Evolutionary conservation across 306 rosid genomes (phyloP).

Genomic region (Citrullus amarus): DNA sequence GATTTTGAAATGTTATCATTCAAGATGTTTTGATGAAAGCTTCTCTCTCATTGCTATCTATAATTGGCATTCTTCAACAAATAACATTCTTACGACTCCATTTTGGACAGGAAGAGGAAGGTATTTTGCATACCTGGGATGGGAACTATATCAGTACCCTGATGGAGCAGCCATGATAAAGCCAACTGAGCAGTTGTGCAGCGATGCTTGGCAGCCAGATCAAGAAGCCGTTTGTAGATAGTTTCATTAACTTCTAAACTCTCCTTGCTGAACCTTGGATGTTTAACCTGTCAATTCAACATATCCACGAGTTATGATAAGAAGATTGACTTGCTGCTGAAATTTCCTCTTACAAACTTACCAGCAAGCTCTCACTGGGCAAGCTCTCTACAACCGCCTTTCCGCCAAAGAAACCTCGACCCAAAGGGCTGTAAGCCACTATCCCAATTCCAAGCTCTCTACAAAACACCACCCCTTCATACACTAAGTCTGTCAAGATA

Average conservation of each 20-base stretch:
- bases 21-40: not conserved
- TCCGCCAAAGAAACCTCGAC: conserved; percentile 68
- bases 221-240: conserved; percentile 28
- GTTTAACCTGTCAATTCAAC: conserved; percentile 15
- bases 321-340: not conserved
- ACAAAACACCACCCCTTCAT: not conserved
- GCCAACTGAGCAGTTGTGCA: conserved; percentile 47
- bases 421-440: conserved; percentile 73
- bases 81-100: not conserved
- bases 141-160: conserved; percentile 47
- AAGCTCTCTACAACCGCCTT: conserved; percentile 39
- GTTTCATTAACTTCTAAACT: conserved; percentile 33
- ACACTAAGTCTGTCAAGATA: not conserved
- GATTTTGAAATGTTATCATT: not conserved
- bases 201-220: conserved; percentile 28
- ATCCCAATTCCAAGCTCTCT: conserved; percentile 78
- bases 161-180: conserved; percentile 56
- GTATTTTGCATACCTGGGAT: conserved; percentile 23
- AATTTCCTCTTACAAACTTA: conserved; percentile 11
- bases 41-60: not conserved
- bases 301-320: not conserved
- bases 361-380: conserved; percentile 30
- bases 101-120: not conserved
- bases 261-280: conserved; percentile 48
- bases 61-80: not conserved